Evolutionary conservation across 2,329 filamentous ascomycete genomes (phyloP), one percentile per base, ranked within the genome.

Genomic region (Beauveria rudraprayagi): DNA sequence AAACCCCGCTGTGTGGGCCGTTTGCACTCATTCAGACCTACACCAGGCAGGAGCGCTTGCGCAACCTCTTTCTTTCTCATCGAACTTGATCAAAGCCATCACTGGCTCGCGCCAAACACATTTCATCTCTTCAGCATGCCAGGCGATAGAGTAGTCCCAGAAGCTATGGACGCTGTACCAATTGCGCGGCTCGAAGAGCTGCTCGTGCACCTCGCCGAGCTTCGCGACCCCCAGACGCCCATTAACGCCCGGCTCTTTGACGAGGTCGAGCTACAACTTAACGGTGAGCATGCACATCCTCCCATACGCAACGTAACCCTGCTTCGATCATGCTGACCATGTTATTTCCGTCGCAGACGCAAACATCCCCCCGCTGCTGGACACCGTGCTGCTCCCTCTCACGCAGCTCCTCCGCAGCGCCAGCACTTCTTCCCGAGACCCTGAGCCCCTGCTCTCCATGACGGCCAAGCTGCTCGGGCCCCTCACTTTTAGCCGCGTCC

Each of bases 191-290:
- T 86, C 19, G 75, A 80, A 24, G 81, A 83, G 65, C 76, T 87
- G 24, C 76, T 81, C 54, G 69, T 68, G 24, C 84, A 87, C 68
- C 74, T 87, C 17, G 75, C 80, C 56, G 71, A 78, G 30, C 72
- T 86, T n/a, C 68, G 71, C 28, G 76, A 80, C 63, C 73, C 78
- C 19, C 71, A 72, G 0, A 69, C 76, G 1, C 69, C 73, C 0
- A 72, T 83, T 41, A 71, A 80, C 62, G 71, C 72, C 11, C 80
- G 79, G 65, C 73, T 86, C 2, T 81, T 87, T 62, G 84, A 86
- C 67, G 73, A 83, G 67, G 78, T 86, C 50, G 79, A 83, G 66
- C 77, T 86, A 4, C 83, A 86, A 67, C 73, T 87, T 17, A 85
- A 76, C 47, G 79, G 82, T 80, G 68, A 28, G 69, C 62, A 37